Evolutionary conservation across 1,139 yeast genomes (phyloP).

Genomic region (Debaryomyces subglobosus): DNA sequence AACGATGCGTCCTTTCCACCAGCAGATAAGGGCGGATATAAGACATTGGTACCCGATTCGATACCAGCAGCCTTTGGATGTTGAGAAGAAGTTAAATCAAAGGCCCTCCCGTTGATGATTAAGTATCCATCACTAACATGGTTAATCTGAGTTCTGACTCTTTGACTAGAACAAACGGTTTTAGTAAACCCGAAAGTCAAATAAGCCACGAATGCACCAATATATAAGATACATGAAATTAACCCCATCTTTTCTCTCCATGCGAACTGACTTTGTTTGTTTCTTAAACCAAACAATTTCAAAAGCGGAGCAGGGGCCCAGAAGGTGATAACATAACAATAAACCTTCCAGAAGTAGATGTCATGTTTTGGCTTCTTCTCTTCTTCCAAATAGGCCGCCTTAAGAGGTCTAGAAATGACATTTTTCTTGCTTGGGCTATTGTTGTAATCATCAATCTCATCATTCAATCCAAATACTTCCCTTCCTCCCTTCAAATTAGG

Average conservation of each 20-base stretch:
- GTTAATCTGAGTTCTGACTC: conserved; percentile 57
- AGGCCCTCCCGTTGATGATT: conserved; percentile 81
- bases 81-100: conserved; percentile 65
- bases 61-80: conserved; percentile 88
- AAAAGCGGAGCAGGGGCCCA: conserved; percentile 89
- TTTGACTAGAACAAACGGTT: conserved; percentile 69
- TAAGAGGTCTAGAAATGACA: conserved; percentile 26
- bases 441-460: conserved; percentile 44
- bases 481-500: conserved; percentile 40
- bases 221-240: conserved; percentile 68
- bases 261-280: conserved; percentile 84
- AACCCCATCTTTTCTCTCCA: conserved; percentile 97
- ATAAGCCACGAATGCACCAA: conserved; percentile 82
- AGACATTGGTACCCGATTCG: conserved; percentile 62
- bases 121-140: conserved; percentile 63
- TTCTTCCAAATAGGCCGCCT: conserved; percentile 13
- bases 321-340: conserved; percentile 79
- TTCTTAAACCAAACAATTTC: conserved; percentile 72
- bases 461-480: conserved; percentile 63
- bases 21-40: conserved; percentile 84
- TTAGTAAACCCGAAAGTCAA: conserved; percentile 90
- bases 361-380: conserved; percentile 25
- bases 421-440: conserved; percentile 27
- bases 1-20: conserved; percentile 91
- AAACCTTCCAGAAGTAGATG: conserved; percentile 75